Conservation (phyloP, 768 basidiomycete genomes). For the Rhizopogon vulgaris region DNA sequence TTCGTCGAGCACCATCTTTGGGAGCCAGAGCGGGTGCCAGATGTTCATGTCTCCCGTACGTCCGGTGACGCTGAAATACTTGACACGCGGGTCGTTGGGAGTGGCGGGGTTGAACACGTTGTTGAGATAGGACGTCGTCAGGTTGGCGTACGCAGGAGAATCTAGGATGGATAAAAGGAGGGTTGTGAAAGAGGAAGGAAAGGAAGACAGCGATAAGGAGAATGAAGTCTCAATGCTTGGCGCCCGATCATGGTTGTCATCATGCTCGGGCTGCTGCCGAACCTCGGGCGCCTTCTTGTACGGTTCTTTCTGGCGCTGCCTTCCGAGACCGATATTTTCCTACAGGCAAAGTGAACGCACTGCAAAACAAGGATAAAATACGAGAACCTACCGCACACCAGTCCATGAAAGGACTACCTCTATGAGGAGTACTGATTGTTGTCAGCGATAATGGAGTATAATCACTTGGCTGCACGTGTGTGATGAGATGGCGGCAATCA, state of each 20-base stretch:
- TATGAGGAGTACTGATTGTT: constrained; percentile 87
- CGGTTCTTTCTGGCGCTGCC: constrained; percentile 29
- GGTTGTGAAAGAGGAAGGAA: constrained; percentile 81
- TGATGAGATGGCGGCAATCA: constrained; percentile 89
- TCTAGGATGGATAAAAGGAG: constrained; percentile 86
- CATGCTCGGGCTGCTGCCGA: background rate
- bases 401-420: constrained; percentile 98
- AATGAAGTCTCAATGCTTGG: constrained; percentile 21
- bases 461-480: constrained; percentile 72
- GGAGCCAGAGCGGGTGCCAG: constrained; percentile 96
- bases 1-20: constrained; percentile 90
- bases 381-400: constrained; percentile 78
- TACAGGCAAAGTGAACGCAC: constrained; percentile 22
- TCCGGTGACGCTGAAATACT: constrained; percentile 89
- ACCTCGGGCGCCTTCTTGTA: constrained; percentile 1
- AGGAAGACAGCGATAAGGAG: constrained; percentile 50
- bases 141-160: constrained; percentile 93
- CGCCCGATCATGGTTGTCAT: background rate
- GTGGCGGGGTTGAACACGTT: constrained; percentile 77
- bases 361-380: constrained; percentile 3
- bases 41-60: constrained; percentile 60
- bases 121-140: constrained; percentile 79
- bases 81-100: constrained; percentile 74
- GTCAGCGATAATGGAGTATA: constrained; percentile 87
- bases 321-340: constrained; percentile 92